Percentiles rank a stretch among this genome's conserved stretches.
Evolutionary conservation across 202 grass and related monocot genomes (phyloP).

Genomic region (Miscanthus sacchariflorus): DNA sequence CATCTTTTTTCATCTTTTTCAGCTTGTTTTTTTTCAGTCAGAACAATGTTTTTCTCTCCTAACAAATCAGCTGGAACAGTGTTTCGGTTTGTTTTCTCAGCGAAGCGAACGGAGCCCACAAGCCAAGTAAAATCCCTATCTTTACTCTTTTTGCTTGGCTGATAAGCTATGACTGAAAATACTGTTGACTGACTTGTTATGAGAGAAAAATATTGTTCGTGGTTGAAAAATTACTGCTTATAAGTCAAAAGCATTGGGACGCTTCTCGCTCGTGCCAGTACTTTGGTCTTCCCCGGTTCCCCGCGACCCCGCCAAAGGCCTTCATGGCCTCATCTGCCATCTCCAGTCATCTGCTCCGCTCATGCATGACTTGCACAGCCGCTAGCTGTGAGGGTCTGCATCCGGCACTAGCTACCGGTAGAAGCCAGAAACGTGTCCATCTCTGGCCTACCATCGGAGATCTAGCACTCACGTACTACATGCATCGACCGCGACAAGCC

Average conservation of each 20-base stretch:
- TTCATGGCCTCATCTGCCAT: conserved; percentile 20
- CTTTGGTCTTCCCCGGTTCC: background rate
- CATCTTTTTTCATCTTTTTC: too few relatives aligned
- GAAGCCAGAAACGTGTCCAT: background rate
- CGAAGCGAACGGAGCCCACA: too few relatives aligned
- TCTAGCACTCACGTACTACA: background rate
- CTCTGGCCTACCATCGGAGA: background rate
- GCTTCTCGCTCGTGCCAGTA: background rate
- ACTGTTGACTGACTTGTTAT: too few relatives aligned
- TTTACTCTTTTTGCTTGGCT: too few relatives aligned
- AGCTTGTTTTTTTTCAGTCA: too few relatives aligned
- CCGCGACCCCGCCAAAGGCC: background rate
- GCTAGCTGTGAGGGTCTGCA: background rate
- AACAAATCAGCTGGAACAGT: too few relatives aligned
- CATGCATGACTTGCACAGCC: background rate
- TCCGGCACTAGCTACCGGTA: background rate
- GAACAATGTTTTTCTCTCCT: too few relatives aligned
- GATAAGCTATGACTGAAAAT: too few relatives aligned
- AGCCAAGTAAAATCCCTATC: background rate
- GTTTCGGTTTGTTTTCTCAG: too few relatives aligned
- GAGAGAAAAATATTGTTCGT: too few relatives aligned
- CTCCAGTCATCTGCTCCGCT: background rate
- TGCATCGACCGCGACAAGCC: background rate
- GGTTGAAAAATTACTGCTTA: too few relatives aligned
- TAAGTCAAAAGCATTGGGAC: too few relatives aligned